Conservation (phyloP, 257 asterid species). For the Ophiorrhiza pumila region DNA sequence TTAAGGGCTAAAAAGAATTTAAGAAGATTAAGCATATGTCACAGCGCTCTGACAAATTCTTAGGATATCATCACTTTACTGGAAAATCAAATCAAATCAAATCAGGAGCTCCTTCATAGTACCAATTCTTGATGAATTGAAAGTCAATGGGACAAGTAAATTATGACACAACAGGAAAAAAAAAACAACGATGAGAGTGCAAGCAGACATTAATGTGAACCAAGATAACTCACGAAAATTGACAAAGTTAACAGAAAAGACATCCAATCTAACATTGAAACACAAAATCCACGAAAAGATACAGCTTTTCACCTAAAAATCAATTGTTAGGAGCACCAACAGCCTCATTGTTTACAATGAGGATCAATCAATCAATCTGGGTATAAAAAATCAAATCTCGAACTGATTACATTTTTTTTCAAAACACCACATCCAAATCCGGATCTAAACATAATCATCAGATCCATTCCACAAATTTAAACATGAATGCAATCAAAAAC, state of each 20-base stretch:
- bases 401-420: not conserved
- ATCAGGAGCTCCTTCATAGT: no score
- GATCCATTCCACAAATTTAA: slow-evolving; percentile 17
- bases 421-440: not conserved
- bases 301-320: not conserved
- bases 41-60: not conserved
- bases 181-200: no score
- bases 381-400: not conserved
- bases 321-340: not conserved
- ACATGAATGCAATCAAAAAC: not conserved
- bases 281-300: not conserved
- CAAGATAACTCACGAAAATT: no score
- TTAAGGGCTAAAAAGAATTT: not conserved
- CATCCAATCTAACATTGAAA: not conserved
- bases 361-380: not conserved
- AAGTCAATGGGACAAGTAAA: no score
- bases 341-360: not conserved
- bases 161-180: no score
- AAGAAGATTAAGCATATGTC: not conserved
- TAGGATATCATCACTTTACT: not conserved
- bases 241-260: not conserved
- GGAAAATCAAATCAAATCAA: not conserved
- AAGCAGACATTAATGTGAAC: no score
- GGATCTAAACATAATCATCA: slow-evolving; percentile 1
- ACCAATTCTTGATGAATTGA: no score